Conservation (phyloP, 83 land plant species). For the Diphasiastrum complanatum region DNA sequence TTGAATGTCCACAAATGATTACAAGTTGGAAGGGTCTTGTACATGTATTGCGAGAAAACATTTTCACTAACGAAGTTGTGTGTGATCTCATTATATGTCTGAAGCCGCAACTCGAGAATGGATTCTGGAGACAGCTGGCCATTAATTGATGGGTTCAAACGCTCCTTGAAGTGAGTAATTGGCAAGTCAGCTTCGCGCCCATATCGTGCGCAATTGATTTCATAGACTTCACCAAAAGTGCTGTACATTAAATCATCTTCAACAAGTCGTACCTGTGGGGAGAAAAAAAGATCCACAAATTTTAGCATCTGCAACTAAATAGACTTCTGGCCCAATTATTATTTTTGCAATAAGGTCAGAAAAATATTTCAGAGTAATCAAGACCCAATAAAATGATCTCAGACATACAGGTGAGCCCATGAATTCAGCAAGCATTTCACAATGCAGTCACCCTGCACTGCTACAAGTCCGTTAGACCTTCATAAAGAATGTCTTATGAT, state of each 20-base stretch:
- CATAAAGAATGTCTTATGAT: too few species aligned
- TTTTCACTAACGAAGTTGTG: background rate
- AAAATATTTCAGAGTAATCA: too few species aligned
- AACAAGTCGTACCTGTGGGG: too few species aligned
- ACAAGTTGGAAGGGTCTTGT: conserved; percentile 12
- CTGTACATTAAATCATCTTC: conserved; percentile 15
- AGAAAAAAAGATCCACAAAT: too few species aligned
- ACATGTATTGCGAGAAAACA: conserved; percentile 15
- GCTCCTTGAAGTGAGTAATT: conserved; percentile 15
- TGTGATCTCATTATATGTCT: conserved; percentile 4
- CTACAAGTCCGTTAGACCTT: too few species aligned
- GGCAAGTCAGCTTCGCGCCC: conserved; percentile 13
- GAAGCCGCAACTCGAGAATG: conserved; percentile 8
- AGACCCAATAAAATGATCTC: too few species aligned
- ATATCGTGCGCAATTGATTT: conserved; percentile 7
- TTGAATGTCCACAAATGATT: conserved; percentile 16
- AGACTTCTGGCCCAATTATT: too few species aligned
- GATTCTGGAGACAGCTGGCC: conserved; percentile 4
- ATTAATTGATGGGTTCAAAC: conserved; percentile 5
- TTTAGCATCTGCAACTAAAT: too few species aligned
- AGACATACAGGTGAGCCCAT: too few species aligned
- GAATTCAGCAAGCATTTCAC: too few species aligned
- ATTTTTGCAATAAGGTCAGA: too few species aligned
- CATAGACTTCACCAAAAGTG: conserved; percentile 16
- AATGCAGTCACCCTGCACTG: too few species aligned